Conservation (phyloP, 2,329 filamentous ascomycete species). For the Aspergillus versicolor region DNA sequence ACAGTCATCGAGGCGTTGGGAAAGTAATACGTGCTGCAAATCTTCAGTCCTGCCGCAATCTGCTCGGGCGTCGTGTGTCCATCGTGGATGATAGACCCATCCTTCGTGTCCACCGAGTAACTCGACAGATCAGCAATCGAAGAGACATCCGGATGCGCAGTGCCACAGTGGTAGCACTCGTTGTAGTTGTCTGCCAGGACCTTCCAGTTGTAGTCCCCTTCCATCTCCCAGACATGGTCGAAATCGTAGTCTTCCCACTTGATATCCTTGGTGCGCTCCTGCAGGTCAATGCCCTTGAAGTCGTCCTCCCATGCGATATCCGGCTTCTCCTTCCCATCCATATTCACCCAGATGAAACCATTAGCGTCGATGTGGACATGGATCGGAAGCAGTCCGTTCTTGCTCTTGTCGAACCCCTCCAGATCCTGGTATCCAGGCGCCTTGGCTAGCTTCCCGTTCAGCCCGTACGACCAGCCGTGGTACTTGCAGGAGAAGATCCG, state of each 20-base stretch:
- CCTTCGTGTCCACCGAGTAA: conserved; percentile 52
- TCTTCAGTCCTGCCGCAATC: conserved; percentile 44
- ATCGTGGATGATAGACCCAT: conserved; percentile 52
- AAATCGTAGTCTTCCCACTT: conserved; percentile 57
- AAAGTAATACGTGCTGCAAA: conserved; percentile 35
- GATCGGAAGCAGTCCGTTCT: conserved; percentile 56
- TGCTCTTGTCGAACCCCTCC: conserved; percentile 54
- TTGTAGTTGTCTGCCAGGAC: conserved; percentile 64
- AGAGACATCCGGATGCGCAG: conserved; percentile 23
- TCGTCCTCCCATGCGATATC: conserved; percentile 55
- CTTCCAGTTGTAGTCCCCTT: conserved; percentile 61
- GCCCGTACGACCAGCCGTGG: conserved; percentile 61
- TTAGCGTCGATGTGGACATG: conserved; percentile 54
- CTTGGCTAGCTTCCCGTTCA: conserved; percentile 59
- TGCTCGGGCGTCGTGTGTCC: conserved; percentile 48
- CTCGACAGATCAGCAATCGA: conserved; percentile 54
- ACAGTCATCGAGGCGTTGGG: conserved; percentile 36
- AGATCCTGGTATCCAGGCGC: conserved; percentile 58
- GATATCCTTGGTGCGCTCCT: conserved; percentile 47
- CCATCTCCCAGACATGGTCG: conserved; percentile 59
- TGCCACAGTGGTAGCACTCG: conserved; percentile 36
- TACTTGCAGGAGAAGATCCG: conserved; percentile 59
- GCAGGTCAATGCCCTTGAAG: conserved; percentile 50
- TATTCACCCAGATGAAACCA: conserved; percentile 61
- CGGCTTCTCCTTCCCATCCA: conserved; percentile 49